Base-by-base conservation (phyloP, 2,329 filamentous ascomycete species). In the Phoma sp. region DNA sequence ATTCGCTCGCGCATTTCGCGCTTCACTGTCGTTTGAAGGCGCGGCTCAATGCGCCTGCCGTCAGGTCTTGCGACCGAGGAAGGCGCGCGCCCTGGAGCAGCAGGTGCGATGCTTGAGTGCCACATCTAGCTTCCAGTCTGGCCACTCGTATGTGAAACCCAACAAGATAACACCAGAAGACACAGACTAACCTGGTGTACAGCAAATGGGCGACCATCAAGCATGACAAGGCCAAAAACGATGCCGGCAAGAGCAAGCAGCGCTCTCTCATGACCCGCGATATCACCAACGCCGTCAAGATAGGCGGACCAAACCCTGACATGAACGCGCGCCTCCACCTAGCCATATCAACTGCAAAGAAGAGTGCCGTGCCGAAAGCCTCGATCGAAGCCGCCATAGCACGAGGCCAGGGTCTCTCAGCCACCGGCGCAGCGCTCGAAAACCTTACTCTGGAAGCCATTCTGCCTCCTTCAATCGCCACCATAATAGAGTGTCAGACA, bases 181-280 rank as follows among this genome's bases (percentile, higher is more conserved):
- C 2, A n/a, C 6, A 37, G 21, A 10, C 39, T 33, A 32, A 54
- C 29, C 47, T 2, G 9, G 5, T 8, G 5, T 17, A 19, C 21
- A 96, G 89, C 76, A 90, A 92, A 74, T 99, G 95, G 95, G 92
- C 92, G 54, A 96, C 95, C 70, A 98, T 97, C 78, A 91, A 89
- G 72, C 95, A 98, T 76, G 92, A 95, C 75, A 99, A 99, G 77
- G 92, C 89, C 46, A 91, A 88, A 58, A 89, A 88, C 54, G 95
- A 99, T 75, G 84, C 83, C 55, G 88, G 88, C 65, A 96, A 93
- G 77, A 91, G 87, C 76, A 84, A 83, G 38, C 82, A 88, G 64
- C 88, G 92, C 27, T 85, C 83, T 41, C 75, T 82, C 39, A 84
- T 96, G 65, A 83, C 88, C 21, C 88, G 90, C 63, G 85, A 89